Evolutionary conservation across 164 flowering plant genomes (phyloP), one percentile per base, ranked within the genome.

Genomic region (Vitis cinerea): DNA sequence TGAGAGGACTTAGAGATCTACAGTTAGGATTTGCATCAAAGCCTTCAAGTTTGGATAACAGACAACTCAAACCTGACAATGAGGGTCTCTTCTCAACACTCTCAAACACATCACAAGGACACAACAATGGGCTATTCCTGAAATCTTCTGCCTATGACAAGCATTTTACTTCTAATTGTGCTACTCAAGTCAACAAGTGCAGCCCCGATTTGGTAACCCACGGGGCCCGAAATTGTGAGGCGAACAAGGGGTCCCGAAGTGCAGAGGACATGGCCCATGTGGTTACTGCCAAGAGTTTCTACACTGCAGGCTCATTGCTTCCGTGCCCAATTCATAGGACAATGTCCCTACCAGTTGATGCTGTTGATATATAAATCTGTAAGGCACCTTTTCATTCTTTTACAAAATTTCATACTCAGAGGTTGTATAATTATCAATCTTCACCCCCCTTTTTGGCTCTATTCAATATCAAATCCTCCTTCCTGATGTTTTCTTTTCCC

Each of bases 291-390:
- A 78, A 74, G 70, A 70, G 62, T 53, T 67, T 69, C 58, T 72
- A 53, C 64, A 52, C 50, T 30, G 4, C 44, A 2, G 75, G 77
- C 1, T 64, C 79, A 50, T 73, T 81, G 47, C 73, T 79, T 65
- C 78, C 83, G 4, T 55, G 61, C 52, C 71, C 84, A 50, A 76
- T 76, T 31, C 80, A 78, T 67, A 78, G 85, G 68, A 80, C 83
- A 53, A 76, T 71, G 10, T 82, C 85, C 50, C 79, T 83, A 17
- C 85, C 87, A 11, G 87, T 81, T 64, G 84, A 81, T 74, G 81
- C 87, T 23, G 75, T 81, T 77, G 75, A 80, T 71, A n/a, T 79
- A 69, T 83, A 67, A 70, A 16, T n/a, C 29, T 66, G 37, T 50
- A 44, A 52, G 60, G 65, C 49, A 44, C 59, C 53, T 14, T 51